These are phyloP conservation scores for Globisporangium viniferum DNA, from an alignment of 352 stramenopile genomes.

Conservation along the genomic window DNA sequence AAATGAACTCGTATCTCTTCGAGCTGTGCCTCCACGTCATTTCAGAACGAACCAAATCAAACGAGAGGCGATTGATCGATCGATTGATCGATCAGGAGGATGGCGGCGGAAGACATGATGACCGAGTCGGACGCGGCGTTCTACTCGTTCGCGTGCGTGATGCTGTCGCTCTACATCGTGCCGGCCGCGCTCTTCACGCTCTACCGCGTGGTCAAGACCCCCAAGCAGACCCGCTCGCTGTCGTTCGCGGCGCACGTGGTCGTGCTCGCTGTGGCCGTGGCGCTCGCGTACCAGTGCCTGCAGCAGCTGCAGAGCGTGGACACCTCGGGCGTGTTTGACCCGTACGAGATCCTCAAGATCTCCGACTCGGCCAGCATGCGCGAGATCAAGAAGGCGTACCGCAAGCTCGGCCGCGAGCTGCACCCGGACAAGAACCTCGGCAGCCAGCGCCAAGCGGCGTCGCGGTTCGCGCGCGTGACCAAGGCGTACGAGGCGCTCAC, in stretches of 20 bases:
- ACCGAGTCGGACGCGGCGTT: slow-evolving; percentile 77
- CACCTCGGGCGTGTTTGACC: slow-evolving; percentile 77
- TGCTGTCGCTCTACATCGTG: slow-evolving; percentile 77
- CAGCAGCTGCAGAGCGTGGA: slow-evolving; percentile 66
- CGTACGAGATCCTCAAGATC: slow-evolving; percentile 83
- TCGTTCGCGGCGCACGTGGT: slow-evolving; percentile 48
- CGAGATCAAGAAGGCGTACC: slow-evolving; percentile 79
- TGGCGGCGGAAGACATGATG: slow-evolving; percentile 20
- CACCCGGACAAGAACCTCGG: slow-evolving; percentile 83
- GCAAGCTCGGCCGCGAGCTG: slow-evolving; percentile 55
- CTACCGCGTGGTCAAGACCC: slow-evolving; percentile 43
- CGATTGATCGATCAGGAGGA: slow-evolving; percentile 10
- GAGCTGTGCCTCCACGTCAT: neutral
- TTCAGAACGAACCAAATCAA: neutral
- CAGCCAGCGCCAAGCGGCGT: slow-evolving; percentile 32
- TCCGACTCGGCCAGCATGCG: slow-evolving; percentile 43
- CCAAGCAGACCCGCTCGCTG: slow-evolving; percentile 44
- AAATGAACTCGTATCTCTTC: no score
- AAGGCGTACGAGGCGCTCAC: slow-evolving; percentile 88
- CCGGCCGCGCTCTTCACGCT: slow-evolving; percentile 52
- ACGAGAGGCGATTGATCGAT: neutral
- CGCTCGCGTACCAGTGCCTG: slow-evolving; percentile 46
- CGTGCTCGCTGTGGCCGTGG: slow-evolving; percentile 44
- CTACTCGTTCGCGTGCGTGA: slow-evolving; percentile 80
- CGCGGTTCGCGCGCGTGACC: slow-evolving; percentile 65